Conservation (phyloP, 352 stramenopile species). For the Peronosclerospora sorghi region DNA sequence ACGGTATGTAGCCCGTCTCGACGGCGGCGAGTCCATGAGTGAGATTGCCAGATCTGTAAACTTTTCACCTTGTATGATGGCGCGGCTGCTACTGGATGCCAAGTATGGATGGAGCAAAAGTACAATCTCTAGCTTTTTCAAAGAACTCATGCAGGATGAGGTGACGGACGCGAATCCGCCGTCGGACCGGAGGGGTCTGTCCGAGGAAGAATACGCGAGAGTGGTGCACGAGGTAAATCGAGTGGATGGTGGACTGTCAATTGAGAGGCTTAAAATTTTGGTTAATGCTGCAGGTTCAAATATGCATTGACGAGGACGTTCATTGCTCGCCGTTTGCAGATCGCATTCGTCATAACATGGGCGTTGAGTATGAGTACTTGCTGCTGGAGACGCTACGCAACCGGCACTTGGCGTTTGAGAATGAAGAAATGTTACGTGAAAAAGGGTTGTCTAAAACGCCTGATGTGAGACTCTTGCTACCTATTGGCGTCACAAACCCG, state of each 20-base stretch:
- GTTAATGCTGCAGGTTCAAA: constrained; percentile 27
- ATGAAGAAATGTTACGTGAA: constrained; percentile 66
- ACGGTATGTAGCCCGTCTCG: constrained; percentile 35
- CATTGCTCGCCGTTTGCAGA: constrained; percentile 74
- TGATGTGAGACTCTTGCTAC: constrained; percentile 67
- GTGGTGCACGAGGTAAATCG: constrained; percentile 19
- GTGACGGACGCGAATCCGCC: constrained; percentile 1
- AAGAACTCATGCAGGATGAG: constrained; percentile 28
- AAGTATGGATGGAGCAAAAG: constrained; percentile 53
- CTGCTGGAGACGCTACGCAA: constrained; percentile 64
- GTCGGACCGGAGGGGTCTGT: constrained; percentile 15
- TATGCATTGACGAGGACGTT: constrained; percentile 57
- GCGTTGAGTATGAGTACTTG: constrained; percentile 81
- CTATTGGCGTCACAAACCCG: constrained; percentile 61
- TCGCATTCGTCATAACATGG: constrained; percentile 63
- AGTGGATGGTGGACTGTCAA: not conserved
- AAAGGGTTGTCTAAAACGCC: constrained; percentile 81
- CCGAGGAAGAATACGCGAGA: constrained; percentile 15
- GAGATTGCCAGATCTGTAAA: constrained; percentile 30
- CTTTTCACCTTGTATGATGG: constrained; percentile 65
- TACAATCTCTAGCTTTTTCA: constrained; percentile 57
- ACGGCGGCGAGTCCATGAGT: constrained; percentile 21
- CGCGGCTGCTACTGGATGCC: constrained; percentile 40
- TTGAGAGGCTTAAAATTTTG: not conserved
- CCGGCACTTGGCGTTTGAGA: constrained; percentile 67